Conservation (phyloP, 2,329 filamentous ascomycete species). For the Ceratocystis harringtonii region DNA sequence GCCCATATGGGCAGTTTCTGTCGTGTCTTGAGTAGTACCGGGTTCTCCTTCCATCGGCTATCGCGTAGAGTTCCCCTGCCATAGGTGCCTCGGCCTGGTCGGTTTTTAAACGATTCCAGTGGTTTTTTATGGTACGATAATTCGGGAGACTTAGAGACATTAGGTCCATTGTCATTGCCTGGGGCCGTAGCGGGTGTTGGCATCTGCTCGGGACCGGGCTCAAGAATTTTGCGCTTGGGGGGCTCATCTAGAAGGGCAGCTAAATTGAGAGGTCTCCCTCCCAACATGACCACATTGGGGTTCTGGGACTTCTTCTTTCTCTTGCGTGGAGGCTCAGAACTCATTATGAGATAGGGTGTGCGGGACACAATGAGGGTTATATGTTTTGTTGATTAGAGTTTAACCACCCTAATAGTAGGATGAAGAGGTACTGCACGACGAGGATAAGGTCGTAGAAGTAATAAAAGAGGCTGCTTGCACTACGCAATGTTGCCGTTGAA, state of each 20-base stretch:
- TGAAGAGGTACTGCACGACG: neutral
- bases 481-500: neutral
- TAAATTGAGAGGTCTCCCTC: conserved; percentile 34
- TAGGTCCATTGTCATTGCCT: neutral
- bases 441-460: neutral
- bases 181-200: conserved; percentile 24
- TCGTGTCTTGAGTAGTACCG: conserved; percentile 32
- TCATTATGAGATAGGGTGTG: conserved; percentile 3
- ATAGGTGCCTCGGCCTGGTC: neutral
- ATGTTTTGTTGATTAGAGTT: neutral
- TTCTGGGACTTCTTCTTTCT: conserved; percentile 26
- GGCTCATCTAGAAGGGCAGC: conserved; percentile 34
- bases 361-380: neutral
- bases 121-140: neutral
- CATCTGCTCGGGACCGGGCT: conserved; percentile 22
- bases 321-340: conserved; percentile 23
- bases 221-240: conserved; percentile 1
- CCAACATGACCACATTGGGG: conserved; percentile 30
- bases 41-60: conserved; percentile 21
- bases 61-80: conserved; percentile 2
- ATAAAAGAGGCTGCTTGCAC: neutral
- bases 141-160: neutral
- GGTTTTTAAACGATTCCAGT: neutral
- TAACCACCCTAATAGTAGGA: neutral
- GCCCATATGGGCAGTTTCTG: conserved; percentile 68